Conservation (phyloP, 768 basidiomycete genomes). For the Boletus reticuloceps region DNA sequence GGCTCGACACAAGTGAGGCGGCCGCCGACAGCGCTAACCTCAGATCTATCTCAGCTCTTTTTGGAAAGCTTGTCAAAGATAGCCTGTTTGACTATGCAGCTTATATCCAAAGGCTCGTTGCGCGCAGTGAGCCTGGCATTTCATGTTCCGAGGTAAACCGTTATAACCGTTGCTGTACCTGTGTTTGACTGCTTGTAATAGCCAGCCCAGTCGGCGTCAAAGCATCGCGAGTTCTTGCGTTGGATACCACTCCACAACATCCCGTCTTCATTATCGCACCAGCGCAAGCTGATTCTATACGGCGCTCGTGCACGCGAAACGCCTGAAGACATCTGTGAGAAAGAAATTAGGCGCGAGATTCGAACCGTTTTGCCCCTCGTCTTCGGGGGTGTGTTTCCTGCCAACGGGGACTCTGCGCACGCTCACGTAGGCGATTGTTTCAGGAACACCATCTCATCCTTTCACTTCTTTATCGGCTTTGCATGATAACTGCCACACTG, state of each 20-base stretch:
- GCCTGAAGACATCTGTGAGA: slow-evolving; percentile 68
- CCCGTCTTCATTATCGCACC: slow-evolving; percentile 57
- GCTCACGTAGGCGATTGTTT: slow-evolving; percentile 10
- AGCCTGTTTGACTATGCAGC: slow-evolving; percentile 70
- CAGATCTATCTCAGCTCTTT: slow-evolving; percentile 60
- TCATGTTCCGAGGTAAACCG: slow-evolving; percentile 48
- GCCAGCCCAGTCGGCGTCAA: slow-evolving; percentile 39
- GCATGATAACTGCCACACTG: no score
- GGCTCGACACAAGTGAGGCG: slow-evolving; percentile 68
- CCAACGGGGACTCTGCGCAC: neutral
- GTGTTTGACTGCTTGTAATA: neutral
- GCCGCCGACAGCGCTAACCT: slow-evolving; percentile 57
- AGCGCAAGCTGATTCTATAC: slow-evolving; percentile 68
- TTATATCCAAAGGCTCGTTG: slow-evolving; percentile 80
- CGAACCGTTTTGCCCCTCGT: slow-evolving; percentile 61
- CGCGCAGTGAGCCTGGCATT: slow-evolving; percentile 67
- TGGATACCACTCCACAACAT: slow-evolving; percentile 70
- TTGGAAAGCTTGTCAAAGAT: slow-evolving; percentile 67
- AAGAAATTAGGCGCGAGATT: slow-evolving; percentile 69
- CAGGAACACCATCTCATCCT: no score
- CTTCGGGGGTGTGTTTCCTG: slow-evolving; percentile 52
- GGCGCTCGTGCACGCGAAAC: slow-evolving; percentile 67
- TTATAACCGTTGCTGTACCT: neutral
- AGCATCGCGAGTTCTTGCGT: slow-evolving; percentile 65
- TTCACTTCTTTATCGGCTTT: no score